Conservation (phyloP, 495 filamentous ascomycete species). For the Xylaria cubensis region DNA sequence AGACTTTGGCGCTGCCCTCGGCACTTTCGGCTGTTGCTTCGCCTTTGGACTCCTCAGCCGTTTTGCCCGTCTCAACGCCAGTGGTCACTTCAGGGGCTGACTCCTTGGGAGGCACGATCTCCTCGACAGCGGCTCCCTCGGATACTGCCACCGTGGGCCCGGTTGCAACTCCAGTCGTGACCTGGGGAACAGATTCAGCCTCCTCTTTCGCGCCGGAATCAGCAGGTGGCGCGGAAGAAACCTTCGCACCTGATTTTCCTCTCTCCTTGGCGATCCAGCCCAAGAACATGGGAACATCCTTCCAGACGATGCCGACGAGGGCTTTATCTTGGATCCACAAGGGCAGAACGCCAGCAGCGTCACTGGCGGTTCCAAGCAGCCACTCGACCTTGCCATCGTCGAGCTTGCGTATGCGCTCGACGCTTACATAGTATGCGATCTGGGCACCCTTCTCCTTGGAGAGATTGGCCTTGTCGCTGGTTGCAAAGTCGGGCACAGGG, state of each 20-base stretch:
- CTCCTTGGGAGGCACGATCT: slow-evolving; percentile 14
- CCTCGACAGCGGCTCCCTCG: slow-evolving; percentile 4
- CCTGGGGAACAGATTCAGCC: slow-evolving; percentile 18
- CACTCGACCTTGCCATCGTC: slow-evolving; percentile 58
- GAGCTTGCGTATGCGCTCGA: slow-evolving; percentile 62
- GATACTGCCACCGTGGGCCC: slow-evolving; percentile 23
- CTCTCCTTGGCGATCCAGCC: slow-evolving; percentile 61
- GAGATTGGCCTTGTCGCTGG: slow-evolving; percentile 40
- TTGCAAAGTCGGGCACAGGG: slow-evolving; percentile 51
- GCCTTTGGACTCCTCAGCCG: slow-evolving; percentile 24
- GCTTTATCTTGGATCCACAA: slow-evolving; percentile 71
- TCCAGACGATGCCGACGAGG: slow-evolving; percentile 68
- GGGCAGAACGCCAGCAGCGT: slow-evolving; percentile 71
- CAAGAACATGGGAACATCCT: slow-evolving; percentile 75
- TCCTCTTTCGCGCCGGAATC: background rate
- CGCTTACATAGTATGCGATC: slow-evolving; percentile 63
- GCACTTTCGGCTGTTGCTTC: background rate
- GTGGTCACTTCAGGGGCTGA: slow-evolving; percentile 16
- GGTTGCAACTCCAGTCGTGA: slow-evolving; percentile 25
- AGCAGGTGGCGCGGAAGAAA: background rate
- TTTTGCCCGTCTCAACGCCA: slow-evolving; percentile 18
- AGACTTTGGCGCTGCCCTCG: background rate
- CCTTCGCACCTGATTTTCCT: slow-evolving; percentile 22
- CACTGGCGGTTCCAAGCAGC: slow-evolving; percentile 74
- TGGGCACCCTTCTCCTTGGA: slow-evolving; percentile 53